A percentile compares a stretch with the other conserved stretches of the same genome.
Conservation (phyloP, 495 filamentous ascomycete genomes). For the Staphylotrichum tortipilum region DNA sequence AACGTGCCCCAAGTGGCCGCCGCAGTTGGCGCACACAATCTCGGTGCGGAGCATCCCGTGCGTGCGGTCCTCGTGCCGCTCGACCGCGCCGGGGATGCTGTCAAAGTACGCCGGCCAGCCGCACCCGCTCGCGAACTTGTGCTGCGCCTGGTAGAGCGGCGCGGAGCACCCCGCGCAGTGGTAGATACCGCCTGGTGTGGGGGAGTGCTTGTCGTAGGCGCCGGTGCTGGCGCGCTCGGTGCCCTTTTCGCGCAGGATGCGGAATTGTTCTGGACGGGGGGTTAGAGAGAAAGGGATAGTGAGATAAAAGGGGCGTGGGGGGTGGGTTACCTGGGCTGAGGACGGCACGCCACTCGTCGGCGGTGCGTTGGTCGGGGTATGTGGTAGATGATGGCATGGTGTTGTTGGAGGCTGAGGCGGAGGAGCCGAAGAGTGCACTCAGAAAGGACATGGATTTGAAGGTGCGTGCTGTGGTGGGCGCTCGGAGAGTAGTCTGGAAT, state of each 20-base stretch:
- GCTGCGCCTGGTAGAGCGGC: slow-evolving; percentile 78
- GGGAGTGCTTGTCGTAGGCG: slow-evolving; percentile 77
- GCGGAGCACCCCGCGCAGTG: slow-evolving; percentile 77
- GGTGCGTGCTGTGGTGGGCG: slow-evolving; percentile 11
- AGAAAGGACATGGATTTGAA: slow-evolving; percentile 61
- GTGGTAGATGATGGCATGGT: slow-evolving; percentile 33
- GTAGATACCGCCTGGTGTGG: slow-evolving; percentile 66
- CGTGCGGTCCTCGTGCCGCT: slow-evolving; percentile 61
- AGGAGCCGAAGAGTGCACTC: slow-evolving; percentile 64
- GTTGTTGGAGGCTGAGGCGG: slow-evolving; percentile 43
- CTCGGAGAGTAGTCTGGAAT: slow-evolving; percentile 1
- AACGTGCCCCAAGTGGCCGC: slow-evolving; percentile 92
- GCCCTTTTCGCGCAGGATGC: slow-evolving; percentile 80
- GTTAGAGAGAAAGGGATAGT: slow-evolving; percentile 3
- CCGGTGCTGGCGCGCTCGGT: slow-evolving; percentile 76
- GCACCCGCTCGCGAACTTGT: slow-evolving; percentile 94
- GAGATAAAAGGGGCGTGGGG: too few species aligned
- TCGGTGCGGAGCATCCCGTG: slow-evolving; percentile 84
- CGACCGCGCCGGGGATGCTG: slow-evolving; percentile 81
- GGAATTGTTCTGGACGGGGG: slow-evolving; percentile 64
- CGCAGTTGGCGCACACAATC: slow-evolving; percentile 89
- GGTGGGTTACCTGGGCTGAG: slow-evolving; percentile 56
- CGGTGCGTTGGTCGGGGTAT: slow-evolving; percentile 70
- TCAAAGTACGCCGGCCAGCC: slow-evolving; percentile 98
- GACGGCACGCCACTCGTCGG: slow-evolving; percentile 82